These are phyloP conservation scores for Trypanosoma platydactyli DNA, from an alignment of 208 protist species.

Conservation along the genomic window DNA sequence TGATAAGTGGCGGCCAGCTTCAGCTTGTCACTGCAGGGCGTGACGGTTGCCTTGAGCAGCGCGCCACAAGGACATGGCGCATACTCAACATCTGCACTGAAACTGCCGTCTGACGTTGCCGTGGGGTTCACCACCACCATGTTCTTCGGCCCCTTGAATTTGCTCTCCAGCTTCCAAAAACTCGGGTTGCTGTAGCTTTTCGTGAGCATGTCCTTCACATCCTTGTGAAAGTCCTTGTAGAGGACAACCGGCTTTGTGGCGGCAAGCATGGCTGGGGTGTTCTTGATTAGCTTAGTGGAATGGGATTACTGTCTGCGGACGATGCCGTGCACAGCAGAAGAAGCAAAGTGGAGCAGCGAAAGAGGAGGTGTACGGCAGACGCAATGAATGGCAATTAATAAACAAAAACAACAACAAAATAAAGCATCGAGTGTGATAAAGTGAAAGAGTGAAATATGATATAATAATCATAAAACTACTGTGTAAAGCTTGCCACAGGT, in stretches of 20 bases:
- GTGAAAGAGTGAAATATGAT: background rate
- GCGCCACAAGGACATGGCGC: conserved; percentile 34
- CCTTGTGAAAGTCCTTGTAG: conserved; percentile 87
- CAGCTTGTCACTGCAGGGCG: conserved; percentile 40
- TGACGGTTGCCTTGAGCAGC: conserved; percentile 50
- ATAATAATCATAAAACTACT: background rate
- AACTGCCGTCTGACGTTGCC: conserved; percentile 32
- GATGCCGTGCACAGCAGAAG: background rate
- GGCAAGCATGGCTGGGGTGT: conserved; percentile 14
- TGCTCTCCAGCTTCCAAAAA: conserved; percentile 76
- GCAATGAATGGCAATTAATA: conserved; percentile 6
- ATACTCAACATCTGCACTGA: conserved; percentile 70
- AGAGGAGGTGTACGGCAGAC: background rate
- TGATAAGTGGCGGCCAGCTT: conserved; percentile 43
- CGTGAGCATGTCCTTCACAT: conserved; percentile 69
- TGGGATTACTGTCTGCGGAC: background rate
- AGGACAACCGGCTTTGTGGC: conserved; percentile 15
- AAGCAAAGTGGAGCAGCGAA: conserved; percentile 15
- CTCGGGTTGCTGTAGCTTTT: conserved; percentile 57
- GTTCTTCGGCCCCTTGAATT: conserved; percentile 68
- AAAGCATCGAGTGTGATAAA: conserved; percentile 1
- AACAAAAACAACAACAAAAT: conserved; percentile 16
- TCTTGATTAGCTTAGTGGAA: background rate
- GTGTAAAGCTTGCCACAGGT: background rate
- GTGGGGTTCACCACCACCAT: conserved; percentile 64